Evolutionary conservation across 2,329 filamentous ascomycete species (phyloP).

Genomic region (Aureobasidium melanogenum): DNA sequence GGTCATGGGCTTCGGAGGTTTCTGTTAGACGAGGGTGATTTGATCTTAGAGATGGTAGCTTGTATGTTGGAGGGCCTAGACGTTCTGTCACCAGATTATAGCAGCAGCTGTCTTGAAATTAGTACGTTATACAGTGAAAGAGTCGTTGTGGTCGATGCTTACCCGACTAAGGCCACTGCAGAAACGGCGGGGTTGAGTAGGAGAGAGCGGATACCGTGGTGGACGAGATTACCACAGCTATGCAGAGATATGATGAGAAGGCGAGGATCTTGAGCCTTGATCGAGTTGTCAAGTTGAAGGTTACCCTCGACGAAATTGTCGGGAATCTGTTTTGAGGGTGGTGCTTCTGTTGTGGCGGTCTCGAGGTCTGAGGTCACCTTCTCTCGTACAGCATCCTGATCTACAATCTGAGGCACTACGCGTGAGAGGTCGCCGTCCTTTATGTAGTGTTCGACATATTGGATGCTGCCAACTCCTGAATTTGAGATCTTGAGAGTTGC

Average conservation of each 20-base stretch:
- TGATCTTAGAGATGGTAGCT: conserved; percentile 68
- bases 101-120: conserved; percentile 53
- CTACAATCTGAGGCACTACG: conserved; percentile 54
- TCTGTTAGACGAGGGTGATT: conserved; percentile 58
- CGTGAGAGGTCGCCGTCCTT: conserved; percentile 62
- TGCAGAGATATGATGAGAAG: conserved; percentile 92
- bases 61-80: conserved; percentile 77
- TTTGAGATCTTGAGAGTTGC: conserved; percentile 46
- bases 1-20: conserved; percentile 67
- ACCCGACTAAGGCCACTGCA: conserved; percentile 85
- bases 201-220: conserved; percentile 83
- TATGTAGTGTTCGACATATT: conserved; percentile 68
- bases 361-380: conserved; percentile 5
- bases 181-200: conserved; percentile 73
- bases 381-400: conserved; percentile 5
- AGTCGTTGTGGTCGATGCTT: neutral
- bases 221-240: conserved; percentile 94
- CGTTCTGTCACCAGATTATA: conserved; percentile 94
- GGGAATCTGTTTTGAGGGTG: neutral
- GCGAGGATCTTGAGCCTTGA: conserved; percentile 29
- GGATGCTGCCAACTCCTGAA: conserved; percentile 60
- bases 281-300: neutral
- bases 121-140: neutral
- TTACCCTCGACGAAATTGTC: conserved; percentile 10
- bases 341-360: conserved; percentile 15